Conservation (phyloP, 2,329 filamentous ascomycete species). For the Aspergillus pseudoterreus region DNA sequence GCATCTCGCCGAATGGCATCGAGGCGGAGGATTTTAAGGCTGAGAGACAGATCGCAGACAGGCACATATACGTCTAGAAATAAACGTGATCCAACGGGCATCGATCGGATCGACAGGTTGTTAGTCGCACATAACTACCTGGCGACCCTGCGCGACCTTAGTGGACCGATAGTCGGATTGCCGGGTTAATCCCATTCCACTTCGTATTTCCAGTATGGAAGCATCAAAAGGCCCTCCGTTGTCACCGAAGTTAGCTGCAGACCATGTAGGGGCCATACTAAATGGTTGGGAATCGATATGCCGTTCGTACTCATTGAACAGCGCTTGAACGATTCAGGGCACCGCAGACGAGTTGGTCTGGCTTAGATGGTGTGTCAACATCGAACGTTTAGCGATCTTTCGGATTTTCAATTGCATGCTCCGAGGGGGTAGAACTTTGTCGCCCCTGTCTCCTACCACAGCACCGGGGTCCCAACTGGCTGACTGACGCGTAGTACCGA, state of each 20-base stretch:
- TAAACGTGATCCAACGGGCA: not conserved
- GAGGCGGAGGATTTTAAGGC: not conserved
- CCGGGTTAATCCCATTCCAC: too few species aligned
- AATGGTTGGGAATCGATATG: slow-evolving; percentile 8
- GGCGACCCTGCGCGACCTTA: not conserved
- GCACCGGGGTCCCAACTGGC: not conserved
- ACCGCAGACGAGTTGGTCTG: slow-evolving; percentile 7
- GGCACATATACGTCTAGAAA: not conserved
- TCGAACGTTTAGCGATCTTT: slow-evolving; percentile 5
- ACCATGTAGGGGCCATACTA: slow-evolving; percentile 8
- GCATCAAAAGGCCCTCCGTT: slow-evolving; percentile 2
- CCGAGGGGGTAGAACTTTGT: slow-evolving; percentile 2
- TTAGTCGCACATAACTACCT: not conserved
- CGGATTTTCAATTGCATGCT: slow-evolving; percentile 8
- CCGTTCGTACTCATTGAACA: slow-evolving; percentile 4
- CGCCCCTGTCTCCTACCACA: not conserved
- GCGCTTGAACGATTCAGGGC: slow-evolving; percentile 9
- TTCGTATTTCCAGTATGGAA: slow-evolving; percentile 3
- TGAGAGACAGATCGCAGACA: not conserved
- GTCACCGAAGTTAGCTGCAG: slow-evolving; percentile 4
- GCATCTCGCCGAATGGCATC: not conserved
- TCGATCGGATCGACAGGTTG: not conserved
- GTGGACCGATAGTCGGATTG: too few species aligned
- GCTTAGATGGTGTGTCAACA: slow-evolving; percentile 2
- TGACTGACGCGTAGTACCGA: slow-evolving; percentile 3